Evolutionary conservation across 176 grass and related monocot genomes (phyloP), one percentile per base, ranked within the genome.

Genomic region (Calamus simplicifolius): DNA sequence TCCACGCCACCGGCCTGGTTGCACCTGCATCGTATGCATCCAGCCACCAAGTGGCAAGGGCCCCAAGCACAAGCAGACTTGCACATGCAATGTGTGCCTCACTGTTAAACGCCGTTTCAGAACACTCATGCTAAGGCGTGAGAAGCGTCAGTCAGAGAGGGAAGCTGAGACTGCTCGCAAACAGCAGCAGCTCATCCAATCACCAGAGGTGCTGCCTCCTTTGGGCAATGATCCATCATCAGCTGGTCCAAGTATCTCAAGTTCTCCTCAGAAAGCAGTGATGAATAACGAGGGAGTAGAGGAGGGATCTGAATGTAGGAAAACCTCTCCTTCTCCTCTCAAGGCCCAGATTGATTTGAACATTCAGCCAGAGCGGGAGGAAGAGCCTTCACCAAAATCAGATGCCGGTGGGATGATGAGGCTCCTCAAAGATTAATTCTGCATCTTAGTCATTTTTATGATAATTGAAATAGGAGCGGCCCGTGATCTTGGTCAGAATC

Each of bases 41-140:
- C 94, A 98, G 62, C 94, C 94, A n/a, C 94, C 94, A 18, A 98
- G 93, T 29, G 93, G 93, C 57, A 98, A 98, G 87, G 93, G 93
- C 5, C 93, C 93, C 27, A 98, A 98, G 76, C 94, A 98, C 73
- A 98, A 92, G 59, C 81, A 82, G 59, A 85, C 81, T 0, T 98
- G 94, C 76, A 74, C 84, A 50, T 98, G 94, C 72, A 98, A 98
- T 26, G 94, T 98, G 35, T 98, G 94, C 51, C 84, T 92, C 72
- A 98, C 88, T 4, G 94, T 98, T 16, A 89, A 84, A 17, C 84
- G 94, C 14, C 81, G 94, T 27, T 98, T 98, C 73, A 84, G 76
- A 73, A 98, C 94, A 6, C 88, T 98, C 16, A 98, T 93, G 94
- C 74, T 98, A 54, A 81, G 94, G 26, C 84, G 94, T 1, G 87